Evolutionary conservation across 768 basidiomycete species (phyloP), one percentile per base, ranked within the genome.

Genomic region (Hypholoma fasciculare): DNA sequence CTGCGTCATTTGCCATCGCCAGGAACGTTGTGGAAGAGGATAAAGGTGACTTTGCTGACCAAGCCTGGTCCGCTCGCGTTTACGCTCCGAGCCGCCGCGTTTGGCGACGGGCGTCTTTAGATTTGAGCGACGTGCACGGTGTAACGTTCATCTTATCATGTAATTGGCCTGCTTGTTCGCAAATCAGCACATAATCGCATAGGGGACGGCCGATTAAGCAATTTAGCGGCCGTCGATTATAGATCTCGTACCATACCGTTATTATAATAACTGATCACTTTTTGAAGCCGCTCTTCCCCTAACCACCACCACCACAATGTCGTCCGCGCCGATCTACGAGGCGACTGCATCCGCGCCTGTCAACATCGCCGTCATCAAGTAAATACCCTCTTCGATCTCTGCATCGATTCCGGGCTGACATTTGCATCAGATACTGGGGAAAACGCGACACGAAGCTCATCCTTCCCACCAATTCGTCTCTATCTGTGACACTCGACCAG

Each of bases 281-380:
- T 42, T 42, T 14, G 17, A 9, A 34, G 30, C 30, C 30, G 40
- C 48, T 51, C 54, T 62, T 66, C 67, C 52, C 54, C 58, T 38
- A 27, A 54, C 36, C 54, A 54, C 57, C 64, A 50, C 54, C 54
- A 53, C 69, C 65, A 66, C 61, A 72, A 88, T 88, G 86, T 62
- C 65, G 58, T 57, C 56, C 26, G n/a, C 48, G 30, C 64, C 84
- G 59, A 65, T 85, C 64, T 87, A 84, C 78, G 86, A 93, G 77
- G 94, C 94, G 7, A 97, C 95, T 13, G 86, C 87, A 0, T 91
- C 94, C 61, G 95, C 95, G 0, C 95, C 95, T 3, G 94, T 98
- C 57, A 98, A 98, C 75, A 98, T 98, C 67, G 95, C 95, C n/a
- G 92, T 90, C 70, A 97, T 98, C 76, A 98, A 98, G 95, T 96